phyloP scores from a whole-genome alignment of 108 stramenopile species.

The Stephanodiscus triporus region DNA sequence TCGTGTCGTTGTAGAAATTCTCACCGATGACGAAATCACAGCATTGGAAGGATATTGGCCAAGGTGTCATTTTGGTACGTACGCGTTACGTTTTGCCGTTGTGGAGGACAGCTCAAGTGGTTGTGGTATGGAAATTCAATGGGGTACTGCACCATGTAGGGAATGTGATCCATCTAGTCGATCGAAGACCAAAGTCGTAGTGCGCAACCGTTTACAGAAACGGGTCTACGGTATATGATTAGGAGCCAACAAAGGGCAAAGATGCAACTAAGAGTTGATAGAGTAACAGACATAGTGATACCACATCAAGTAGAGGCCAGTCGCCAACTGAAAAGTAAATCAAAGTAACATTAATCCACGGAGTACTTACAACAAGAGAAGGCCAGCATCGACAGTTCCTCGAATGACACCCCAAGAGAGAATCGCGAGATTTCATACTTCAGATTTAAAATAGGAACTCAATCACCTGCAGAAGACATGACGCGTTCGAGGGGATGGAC shows the following conservation, averaged over 20 bases:
- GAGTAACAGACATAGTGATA: too few relatives aligned
- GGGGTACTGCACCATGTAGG: conserved; percentile 69
- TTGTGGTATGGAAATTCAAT: conserved; percentile 38
- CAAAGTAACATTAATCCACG: too few relatives aligned
- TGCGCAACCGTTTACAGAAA: conserved; percentile 42
- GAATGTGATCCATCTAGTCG: conserved; percentile 73
- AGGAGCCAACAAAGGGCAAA: not conserved
- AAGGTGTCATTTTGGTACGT: conserved; percentile 41
- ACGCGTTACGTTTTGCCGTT: conserved; percentile 55
- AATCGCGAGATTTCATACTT: not conserved
- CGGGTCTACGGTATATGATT: conserved; percentile 21
- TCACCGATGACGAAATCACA: conserved; percentile 73
- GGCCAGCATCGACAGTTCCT: not conserved
- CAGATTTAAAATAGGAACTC: too few relatives aligned
- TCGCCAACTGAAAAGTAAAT: too few relatives aligned
- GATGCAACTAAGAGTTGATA: too few relatives aligned
- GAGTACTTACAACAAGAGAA: too few relatives aligned
- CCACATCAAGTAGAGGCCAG: too few relatives aligned
- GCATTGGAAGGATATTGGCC: conserved; percentile 73
- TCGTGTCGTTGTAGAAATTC: conserved; percentile 75
- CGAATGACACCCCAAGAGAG: not conserved
- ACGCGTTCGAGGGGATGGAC: too few relatives aligned
- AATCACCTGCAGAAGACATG: not conserved
- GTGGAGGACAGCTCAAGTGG: conserved; percentile 20
- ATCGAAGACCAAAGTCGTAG: conserved; percentile 24